Percentiles rank a stretch among this genome's conserved stretches.
Conservation (phyloP, 768 basidiomycete genomes). For the Psilocybe sp. region DNA sequence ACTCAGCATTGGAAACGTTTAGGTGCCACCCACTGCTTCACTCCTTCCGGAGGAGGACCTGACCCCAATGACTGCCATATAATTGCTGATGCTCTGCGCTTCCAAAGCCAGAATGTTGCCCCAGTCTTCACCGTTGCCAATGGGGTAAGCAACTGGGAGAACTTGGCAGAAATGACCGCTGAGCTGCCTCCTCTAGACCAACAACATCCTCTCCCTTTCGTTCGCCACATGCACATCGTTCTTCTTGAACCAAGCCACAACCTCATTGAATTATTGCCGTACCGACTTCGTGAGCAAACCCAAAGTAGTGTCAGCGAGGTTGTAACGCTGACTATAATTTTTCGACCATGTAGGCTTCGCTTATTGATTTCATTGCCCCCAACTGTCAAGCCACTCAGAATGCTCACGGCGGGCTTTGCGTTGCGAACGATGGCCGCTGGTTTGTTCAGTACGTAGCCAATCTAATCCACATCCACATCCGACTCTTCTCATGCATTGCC, state of each 20-base stretch:
- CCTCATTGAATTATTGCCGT: constrained; percentile 38
- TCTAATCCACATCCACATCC: background rate
- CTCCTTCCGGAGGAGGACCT: constrained; percentile 42
- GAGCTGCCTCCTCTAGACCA: constrained; percentile 21
- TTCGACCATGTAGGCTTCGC: constrained; percentile 7
- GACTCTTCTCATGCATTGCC: background rate
- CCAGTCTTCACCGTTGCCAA: constrained; percentile 9
- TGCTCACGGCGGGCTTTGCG: constrained; percentile 16
- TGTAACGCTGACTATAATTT: background rate
- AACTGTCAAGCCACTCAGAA: constrained; percentile 33
- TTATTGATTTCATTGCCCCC: constrained; percentile 40
- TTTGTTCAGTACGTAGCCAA: constrained; percentile 17
- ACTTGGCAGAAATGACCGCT: background rate
- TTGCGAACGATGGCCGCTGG: constrained; percentile 15
- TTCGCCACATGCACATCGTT: constrained; percentile 41
- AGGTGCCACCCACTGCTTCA: constrained; percentile 44
- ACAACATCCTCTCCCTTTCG: constrained; percentile 30
- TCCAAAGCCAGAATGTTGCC: constrained; percentile 37
- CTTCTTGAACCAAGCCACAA: constrained; percentile 44
- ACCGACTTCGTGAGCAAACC: constrained; percentile 37
- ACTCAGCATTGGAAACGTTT: no score
- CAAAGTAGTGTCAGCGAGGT: background rate
- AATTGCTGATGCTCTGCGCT: constrained; percentile 47
- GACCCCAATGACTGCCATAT: constrained; percentile 45
- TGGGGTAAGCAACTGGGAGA: constrained; percentile 2